These are phyloP conservation scores for Fusarium protoensiforme DNA, from an alignment of 2,329 filamentous ascomycete genomes.

Conservation along the genomic window DNA sequence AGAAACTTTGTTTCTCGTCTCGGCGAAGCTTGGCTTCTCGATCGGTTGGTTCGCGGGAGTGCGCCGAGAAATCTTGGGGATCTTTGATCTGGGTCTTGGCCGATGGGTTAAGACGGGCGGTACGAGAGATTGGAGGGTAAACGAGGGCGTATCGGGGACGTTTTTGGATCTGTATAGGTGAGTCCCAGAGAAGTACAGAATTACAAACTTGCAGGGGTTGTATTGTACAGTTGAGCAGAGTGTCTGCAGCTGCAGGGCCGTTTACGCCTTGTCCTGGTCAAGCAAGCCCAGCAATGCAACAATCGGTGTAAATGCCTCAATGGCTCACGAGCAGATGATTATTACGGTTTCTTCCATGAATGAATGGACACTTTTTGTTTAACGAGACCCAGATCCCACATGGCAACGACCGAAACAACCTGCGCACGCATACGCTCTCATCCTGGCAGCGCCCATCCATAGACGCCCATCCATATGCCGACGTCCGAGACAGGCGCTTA, in stretches of 20 bases:
- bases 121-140: constrained; percentile 3
- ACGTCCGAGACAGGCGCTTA: constrained; percentile 36
- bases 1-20: constrained; percentile 31
- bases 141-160: neutral
- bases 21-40: constrained; percentile 15
- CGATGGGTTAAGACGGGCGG: constrained; percentile 8
- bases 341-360: neutral
- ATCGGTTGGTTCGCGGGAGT: constrained; percentile 27
- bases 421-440: neutral
- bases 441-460: constrained; percentile 20
- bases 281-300: neutral
- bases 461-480: constrained; percentile 35
- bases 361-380: neutral
- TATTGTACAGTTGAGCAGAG: neutral
- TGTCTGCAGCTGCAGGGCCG: neutral
- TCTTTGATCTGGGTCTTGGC: constrained; percentile 15
- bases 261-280: neutral
- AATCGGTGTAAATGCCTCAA: neutral
- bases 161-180: neutral
- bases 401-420: constrained; percentile 18
- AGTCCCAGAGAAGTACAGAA: too few species aligned
- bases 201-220: too few species aligned
- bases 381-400: constrained; percentile 9
- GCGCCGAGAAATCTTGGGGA: constrained; percentile 28
- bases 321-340: neutral